phyloP scores from a whole-genome alignment of 768 basidiomycete species.

The Leccinellum albellum region DNA sequence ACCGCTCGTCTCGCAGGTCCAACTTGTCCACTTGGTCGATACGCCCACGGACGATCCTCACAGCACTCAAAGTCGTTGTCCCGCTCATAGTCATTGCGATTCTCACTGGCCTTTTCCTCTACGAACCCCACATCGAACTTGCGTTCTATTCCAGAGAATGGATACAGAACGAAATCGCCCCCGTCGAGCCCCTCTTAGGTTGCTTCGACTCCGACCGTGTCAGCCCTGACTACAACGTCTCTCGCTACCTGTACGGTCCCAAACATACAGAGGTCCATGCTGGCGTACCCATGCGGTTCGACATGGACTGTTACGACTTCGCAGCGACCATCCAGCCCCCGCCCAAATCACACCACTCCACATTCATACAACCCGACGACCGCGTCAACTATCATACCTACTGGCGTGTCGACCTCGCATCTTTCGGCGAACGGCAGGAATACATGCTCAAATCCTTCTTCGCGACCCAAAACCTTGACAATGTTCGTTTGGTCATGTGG shows the following conservation, averaged over 20 bases:
- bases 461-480: conserved; percentile 74
- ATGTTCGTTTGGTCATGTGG: conserved; percentile 79
- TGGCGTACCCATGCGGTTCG: conserved; percentile 72
- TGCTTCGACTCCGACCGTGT: conserved; percentile 68
- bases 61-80: conserved; percentile 44
- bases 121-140: conserved; percentile 85
- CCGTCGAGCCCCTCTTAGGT: conserved; percentile 58
- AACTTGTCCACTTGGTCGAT: conserved; percentile 20
- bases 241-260: conserved; percentile 57
- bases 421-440: conserved; percentile 80
- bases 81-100: conserved; percentile 37
- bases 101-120: conserved; percentile 51
- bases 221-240: conserved; percentile 65
- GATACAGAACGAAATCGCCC: conserved; percentile 69
- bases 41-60: conserved; percentile 36
- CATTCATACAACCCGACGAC: conserved; percentile 30
- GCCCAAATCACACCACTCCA: background rate
- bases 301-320: conserved; percentile 91
- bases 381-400: conserved; percentile 84
- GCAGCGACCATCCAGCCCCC: conserved; percentile 68
- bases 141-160: conserved; percentile 74
- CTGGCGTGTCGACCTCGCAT: conserved; percentile 86
- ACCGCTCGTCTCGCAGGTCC: conserved; percentile 26
- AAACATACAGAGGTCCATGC: conserved; percentile 72
- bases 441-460: conserved; percentile 93